Evolutionary conservation across 352 stramenopile species (phyloP), one percentile per base, ranked within the genome.

Genomic region (Pythium sp.): DNA sequence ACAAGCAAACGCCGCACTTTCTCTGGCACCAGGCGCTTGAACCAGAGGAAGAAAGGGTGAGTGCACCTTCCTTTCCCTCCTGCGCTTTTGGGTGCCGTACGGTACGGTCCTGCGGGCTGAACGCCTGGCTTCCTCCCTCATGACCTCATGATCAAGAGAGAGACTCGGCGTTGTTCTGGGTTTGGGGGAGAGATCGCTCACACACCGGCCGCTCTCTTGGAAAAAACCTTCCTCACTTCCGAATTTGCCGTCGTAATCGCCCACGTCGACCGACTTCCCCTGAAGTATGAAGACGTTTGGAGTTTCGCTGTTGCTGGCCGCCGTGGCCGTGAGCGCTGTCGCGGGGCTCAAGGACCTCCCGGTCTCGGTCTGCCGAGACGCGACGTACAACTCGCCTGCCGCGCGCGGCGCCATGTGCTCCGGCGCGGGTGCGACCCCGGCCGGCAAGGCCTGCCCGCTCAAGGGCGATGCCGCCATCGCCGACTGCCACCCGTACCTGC

Each of bases 351-450:
- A 78, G 26, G 72, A 81, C 46, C 64, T 78, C 57, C 49, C 71
- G 68, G 67, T 41, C 9, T 67, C 73, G 0, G 70, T 68, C 30
- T 68, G 62, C 62, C 15, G 53, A 2, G 82, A 90, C 51, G 82
- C 80, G 5, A 89, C 80, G 7, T 90, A 89, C 61, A 62, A 72
- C 15, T 69, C 82, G 32, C 62, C 71, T 0, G 41, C 56, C 7
- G 18, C 58, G 28, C 71, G 68, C 34, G 80, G 77, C 28, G n/a
- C 58, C 0, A 55, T 80, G n/a, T 90, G 82, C 59, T 71, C 68
- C n/a, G 82, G 82, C 12, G 62, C 70, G 8, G 78, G 82, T 11
- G 54, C 64, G 7, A 26, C 65, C 11, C 78, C 78, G 0, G 70
- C 60, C 20, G 80, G 78, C 14, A 71, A 32, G 2, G 70, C 69